A percentile compares a stretch with the other conserved stretches of the same genome.
Conservation (phyloP, 2,329 filamentous ascomycete species). For the Blastomyces gilchristii region DNA sequence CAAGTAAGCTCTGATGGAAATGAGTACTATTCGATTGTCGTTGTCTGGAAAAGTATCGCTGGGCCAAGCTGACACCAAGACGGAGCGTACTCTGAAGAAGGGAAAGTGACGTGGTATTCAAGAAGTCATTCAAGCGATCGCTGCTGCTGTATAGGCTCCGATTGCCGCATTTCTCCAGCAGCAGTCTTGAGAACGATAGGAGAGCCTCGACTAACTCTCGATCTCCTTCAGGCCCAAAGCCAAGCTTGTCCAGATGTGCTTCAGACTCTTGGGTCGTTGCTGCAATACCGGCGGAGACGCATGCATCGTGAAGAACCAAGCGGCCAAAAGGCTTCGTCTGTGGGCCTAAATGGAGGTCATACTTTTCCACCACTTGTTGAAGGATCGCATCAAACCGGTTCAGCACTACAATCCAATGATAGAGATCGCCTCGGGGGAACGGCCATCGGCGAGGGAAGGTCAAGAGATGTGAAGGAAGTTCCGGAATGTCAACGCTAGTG, state of each 20-base stretch:
- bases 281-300: constrained; percentile 52
- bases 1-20: constrained; percentile 62
- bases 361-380: constrained; percentile 68
- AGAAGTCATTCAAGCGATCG: constrained; percentile 72
- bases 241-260: constrained; percentile 47
- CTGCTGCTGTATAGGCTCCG: constrained; percentile 94
- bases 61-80: constrained; percentile 74
- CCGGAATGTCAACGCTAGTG: constrained; percentile 58
- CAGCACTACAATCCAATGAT: constrained; percentile 92
- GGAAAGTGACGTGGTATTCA: constrained; percentile 74
- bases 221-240: constrained; percentile 67
- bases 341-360: constrained; percentile 68
- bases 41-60: constrained; percentile 84
- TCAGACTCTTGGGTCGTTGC: constrained; percentile 45
- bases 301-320: constrained; percentile 25
- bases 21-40: constrained; percentile 54
- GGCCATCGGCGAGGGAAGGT: constrained; percentile 86
- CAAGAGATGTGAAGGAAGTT: constrained; percentile 65
- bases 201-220: constrained; percentile 67
- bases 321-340: constrained; percentile 64
- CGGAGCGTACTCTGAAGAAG: constrained; percentile 69
- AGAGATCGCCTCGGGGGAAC: constrained; percentile 87
- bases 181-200: constrained; percentile 72
- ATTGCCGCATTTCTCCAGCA: constrained; percentile 93
- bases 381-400: constrained; percentile 89